Conservation (phyloP, 495 filamentous ascomycete species). For the Penicillium malachiteum region DNA sequence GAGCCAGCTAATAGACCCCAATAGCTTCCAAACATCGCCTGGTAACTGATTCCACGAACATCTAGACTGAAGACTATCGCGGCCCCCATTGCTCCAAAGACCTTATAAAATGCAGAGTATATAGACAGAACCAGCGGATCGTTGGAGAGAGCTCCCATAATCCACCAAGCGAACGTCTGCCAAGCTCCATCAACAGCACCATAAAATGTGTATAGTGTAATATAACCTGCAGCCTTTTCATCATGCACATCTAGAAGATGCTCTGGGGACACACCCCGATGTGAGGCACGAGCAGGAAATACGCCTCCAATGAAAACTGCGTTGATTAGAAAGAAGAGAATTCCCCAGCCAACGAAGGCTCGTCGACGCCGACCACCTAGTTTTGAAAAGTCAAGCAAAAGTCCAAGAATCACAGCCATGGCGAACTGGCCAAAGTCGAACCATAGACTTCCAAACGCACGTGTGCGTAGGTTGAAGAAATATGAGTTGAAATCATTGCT, state of each 20-base stretch:
- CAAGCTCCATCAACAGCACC: constrained; percentile 14
- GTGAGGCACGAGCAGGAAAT: constrained; percentile 10
- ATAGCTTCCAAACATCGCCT: constrained; percentile 17
- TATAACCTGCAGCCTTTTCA: constrained; percentile 10
- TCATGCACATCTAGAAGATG: constrained; percentile 8
- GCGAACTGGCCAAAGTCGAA: constrained; percentile 19
- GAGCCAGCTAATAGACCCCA: constrained; percentile 15
- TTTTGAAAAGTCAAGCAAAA: constrained; percentile 8
- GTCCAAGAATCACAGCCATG: constrained; percentile 12
- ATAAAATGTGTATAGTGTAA: constrained; percentile 13
- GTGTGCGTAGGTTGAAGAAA: constrained; percentile 14
- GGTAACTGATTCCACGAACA: constrained; percentile 10
- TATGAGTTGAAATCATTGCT: constrained; percentile 15
- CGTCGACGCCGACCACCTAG: constrained; percentile 13
- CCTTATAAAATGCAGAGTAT: constrained; percentile 18
- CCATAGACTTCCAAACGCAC: constrained; percentile 15
- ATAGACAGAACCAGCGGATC: constrained; percentile 14
- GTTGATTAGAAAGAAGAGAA: constrained; percentile 12
- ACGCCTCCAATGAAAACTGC: constrained; percentile 17
- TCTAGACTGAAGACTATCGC: constrained; percentile 18
- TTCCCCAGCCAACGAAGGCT: constrained; percentile 10
- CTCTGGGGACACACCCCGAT: constrained; percentile 2
- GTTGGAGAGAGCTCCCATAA: constrained; percentile 13
- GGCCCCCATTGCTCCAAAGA: constrained; percentile 17
- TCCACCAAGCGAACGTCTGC: constrained; percentile 20